Base-by-base conservation (phyloP, 2,329 filamentous ascomycete species). In the Epichloe festucae region DNA sequence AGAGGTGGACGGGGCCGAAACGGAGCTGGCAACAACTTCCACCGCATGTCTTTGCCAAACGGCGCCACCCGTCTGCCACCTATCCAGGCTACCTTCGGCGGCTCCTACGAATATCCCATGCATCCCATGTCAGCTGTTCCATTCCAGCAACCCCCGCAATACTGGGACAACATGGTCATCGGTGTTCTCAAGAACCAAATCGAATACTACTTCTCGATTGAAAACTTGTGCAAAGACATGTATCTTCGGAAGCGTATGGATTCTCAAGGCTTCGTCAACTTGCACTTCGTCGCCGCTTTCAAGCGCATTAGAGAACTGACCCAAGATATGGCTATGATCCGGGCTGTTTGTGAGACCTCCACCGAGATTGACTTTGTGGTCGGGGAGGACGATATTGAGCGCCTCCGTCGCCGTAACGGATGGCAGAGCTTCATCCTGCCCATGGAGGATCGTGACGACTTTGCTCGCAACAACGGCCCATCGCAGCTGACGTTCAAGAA, bases 171-270 rank as follows among this genome's bases (percentile, higher is more conserved):
- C 62, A 58, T 67, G 56, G 49, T 66, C 15, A 46, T 74, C 39
- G 59, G 67, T 3, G 64, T 73, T 46, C 64, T 80, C 47, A 73
- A 69, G 51, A 65, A 64, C 57, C 72, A 77, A 63, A 78, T 89
- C 39, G 89, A 95, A 62, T 98, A 96, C 72, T 98, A 98, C 69
- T 95, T 98, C 70, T 97, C 91, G 0, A 79, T 95, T 31, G 87
- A 96, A 62, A 98, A 98, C 65, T 76, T 97, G 48, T 87, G 88
- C 76, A 96, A 95, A 69, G 93, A 98, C 63, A 76, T 87, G 62
- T 97, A 82, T 67, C 75, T 98, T 53, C 84, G 93, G 52, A 83
- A 81, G 61, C 84, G 90, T 60, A 97, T 98, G 93, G 91, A 98
- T 64, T 87, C 86, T 1, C 87, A 97, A 66, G 93, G 93, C 17